A percentile compares a stretch with the other conserved stretches of the same genome.
These are phyloP conservation scores for Paratrypanosoma confusum DNA, from an alignment of 208 protist genomes.

Conservation along the genomic window DNA sequence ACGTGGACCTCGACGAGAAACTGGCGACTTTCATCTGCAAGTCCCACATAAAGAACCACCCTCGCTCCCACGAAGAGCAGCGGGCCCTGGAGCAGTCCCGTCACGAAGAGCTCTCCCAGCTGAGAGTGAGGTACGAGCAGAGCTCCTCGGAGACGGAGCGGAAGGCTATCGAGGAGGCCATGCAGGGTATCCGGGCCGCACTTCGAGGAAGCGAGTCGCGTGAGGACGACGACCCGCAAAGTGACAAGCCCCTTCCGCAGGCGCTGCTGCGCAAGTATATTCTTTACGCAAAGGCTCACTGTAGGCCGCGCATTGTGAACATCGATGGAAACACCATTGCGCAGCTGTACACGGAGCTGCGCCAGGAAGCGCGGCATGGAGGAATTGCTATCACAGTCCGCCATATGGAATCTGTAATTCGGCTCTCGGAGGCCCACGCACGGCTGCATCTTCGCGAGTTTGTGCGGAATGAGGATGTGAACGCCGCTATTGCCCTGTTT, in stretches of 20 bases:
- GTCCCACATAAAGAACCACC: constrained; percentile 91
- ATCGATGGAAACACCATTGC: constrained; percentile 91
- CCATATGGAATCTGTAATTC: constrained; percentile 98
- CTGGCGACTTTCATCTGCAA: constrained; percentile 95
- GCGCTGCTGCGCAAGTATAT: constrained; percentile 98
- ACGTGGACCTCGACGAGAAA: constrained; percentile 90
- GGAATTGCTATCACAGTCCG: constrained; percentile 97
- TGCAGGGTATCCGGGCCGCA: constrained; percentile 31
- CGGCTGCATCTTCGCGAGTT: constrained; percentile 95
- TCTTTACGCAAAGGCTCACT: constrained; percentile 91
- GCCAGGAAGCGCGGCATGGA: constrained; percentile 89
- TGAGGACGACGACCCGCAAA: constrained; percentile 79
- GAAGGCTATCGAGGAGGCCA: constrained; percentile 28
- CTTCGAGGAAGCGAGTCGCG: constrained; percentile 6
- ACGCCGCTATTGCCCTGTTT: constrained; percentile 96
- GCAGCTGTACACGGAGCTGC: constrained; percentile 95
- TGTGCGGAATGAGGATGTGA: constrained; percentile 96
- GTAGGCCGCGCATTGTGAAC: constrained; percentile 86
- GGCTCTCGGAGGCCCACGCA: constrained; percentile 97
- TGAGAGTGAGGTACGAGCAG: constrained; percentile 57
- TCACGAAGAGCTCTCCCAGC: constrained; percentile 43
- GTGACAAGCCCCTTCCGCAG: constrained; percentile 86
- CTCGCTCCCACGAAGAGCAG: constrained; percentile 56
- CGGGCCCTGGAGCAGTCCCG: constrained; percentile 30
- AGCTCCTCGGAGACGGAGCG: constrained; percentile 58